phyloP scores from a whole-genome alignment of 306 rosid genomes.

The Quercus glauca region DNA sequence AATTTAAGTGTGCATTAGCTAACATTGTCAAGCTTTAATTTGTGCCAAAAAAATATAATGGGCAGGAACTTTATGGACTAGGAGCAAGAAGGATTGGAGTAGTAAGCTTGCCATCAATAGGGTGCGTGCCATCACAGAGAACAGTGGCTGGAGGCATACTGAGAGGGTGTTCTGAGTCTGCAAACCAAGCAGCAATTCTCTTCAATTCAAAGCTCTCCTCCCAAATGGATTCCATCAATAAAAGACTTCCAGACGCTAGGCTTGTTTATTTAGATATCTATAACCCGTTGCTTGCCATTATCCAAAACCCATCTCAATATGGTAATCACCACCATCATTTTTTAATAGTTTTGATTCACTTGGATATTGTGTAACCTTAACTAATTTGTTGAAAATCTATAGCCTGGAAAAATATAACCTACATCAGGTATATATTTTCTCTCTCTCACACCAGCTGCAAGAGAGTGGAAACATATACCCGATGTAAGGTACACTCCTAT shows the following conservation, averaged over 20 bases:
- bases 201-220: slow-evolving; percentile 50
- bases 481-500: too few species aligned
- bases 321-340: slow-evolving; percentile 24
- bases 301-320: slow-evolving; percentile 31
- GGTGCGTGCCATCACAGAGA: slow-evolving; percentile 51
- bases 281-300: slow-evolving; percentile 6
- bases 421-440: too few species aligned
- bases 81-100: slow-evolving; percentile 49
- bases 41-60: too few species aligned
- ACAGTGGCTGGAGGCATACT: slow-evolving; percentile 38
- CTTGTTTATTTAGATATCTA: slow-evolving; percentile 47
- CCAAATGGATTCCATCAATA: slow-evolving; percentile 18
- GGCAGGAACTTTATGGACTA: slow-evolving; percentile 29
- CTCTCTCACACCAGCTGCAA: too few species aligned
- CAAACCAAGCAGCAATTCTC: slow-evolving; percentile 40
- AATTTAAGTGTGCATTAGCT: too few species aligned
- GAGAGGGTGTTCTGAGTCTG: slow-evolving; percentile 29
- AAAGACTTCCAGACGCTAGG: slow-evolving; percentile 31
- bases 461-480: too few species aligned
- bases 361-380: too few species aligned
- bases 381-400: too few species aligned
- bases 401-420: too few species aligned
- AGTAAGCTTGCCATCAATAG: slow-evolving; percentile 25
- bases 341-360: neutral
- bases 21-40: too few species aligned